Evolutionary conservation across 129 eudicot genomes (phyloP), one percentile per base, ranked within the genome.

Genomic region (Flaveria sonorensis): DNA sequence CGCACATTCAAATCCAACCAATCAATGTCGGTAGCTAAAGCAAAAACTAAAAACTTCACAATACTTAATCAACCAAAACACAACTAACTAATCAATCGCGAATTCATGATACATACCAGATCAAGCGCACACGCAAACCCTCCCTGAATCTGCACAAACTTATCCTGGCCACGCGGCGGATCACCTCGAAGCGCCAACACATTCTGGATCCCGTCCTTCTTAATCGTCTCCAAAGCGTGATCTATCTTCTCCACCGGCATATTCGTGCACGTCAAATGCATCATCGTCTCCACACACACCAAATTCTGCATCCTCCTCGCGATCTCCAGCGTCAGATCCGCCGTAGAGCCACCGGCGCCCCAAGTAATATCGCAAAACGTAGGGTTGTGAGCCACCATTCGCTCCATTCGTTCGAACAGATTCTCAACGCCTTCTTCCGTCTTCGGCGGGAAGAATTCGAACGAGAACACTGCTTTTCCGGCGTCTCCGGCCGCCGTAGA

Each of bases 321-420:
- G 3, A 95, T 95, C 64, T 95, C 99, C 28, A 95, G 78, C 0
- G 99, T 95, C 43, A 95, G 87, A 76, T 95, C 99, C 3, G 99
- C 99, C 1, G 99, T 95, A 10, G 99, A 81, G 0, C 99, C 99
- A n/a, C 99, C 99, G 23, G 99, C 99, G 0, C 99, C 99, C 99
- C 99, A 95, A 0, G 99, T 95, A 6, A 95, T 95, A 57, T 95
- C 99, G 77, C 99, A 95, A 69, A 95, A 95, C 0, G 94, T 63
- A 7, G 99, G 99, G 72, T 85, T 77, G 82, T 95, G 96, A 9
- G 96, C 86, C 78, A 95, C 99, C 99, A 95, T 95, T 50, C 97
- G 70, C 72, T 95, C 99, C 99, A 95, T 95, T n/a, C 90, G 79
- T 43, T 95, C 97, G 81, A 95, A 95, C 24, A 95, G 80, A 46